Base-by-base conservation (phyloP, 768 basidiomycete species). In the Xerocomus spinulosus region DNA sequence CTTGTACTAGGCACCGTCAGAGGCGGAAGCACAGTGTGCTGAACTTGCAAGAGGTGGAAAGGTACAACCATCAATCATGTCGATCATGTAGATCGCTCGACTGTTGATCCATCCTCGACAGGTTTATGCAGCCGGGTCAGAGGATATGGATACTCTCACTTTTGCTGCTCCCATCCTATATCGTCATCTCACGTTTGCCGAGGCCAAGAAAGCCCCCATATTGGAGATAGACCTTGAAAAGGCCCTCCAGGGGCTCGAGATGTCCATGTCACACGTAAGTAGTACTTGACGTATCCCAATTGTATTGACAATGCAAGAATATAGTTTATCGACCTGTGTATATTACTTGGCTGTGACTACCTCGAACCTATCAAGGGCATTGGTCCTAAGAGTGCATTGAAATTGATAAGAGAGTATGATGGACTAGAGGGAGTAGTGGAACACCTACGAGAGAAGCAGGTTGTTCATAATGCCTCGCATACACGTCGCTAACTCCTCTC, bases 101-200 rank as follows among this genome's bases (percentile, higher is more conserved):
- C 21, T 34, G 17, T n/a, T 43, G 38, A 55, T 13, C 15, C 14
- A 9, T 34, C 36, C 32, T 44, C 25, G 14, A 5, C 43, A 92
- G 90, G 92, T 98, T 23, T 98, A 91, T 64, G 96, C 91, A 1
- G 94, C 96, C 8, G 96, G 96, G 13, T 96, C 94, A 0, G 96
- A 98, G 69, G 96, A 99, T 68, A 99, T 99, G 96, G 96, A 99
- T 60, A 99, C 96, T 8, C 81, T 99, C 18, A 99, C 96, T 1
- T 99, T 99, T 74, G 79, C 81, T 55, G 73, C 95, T 0, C 95
- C 96, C 2, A 84, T 95, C 36, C 77, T 99, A 9, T 86, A 88
- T 57, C 90, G 96, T 24, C 96, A 97, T 68, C 80, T 99, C 50
- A 98, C 96, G 12, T 97, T 98, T 72, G 93, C 92, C 12, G 96